A percentile compares a stretch with the other conserved stretches of the same genome.
phyloP scores from a whole-genome alignment of 768 basidiomycete genomes.

The Tulasnella sp. region DNA sequence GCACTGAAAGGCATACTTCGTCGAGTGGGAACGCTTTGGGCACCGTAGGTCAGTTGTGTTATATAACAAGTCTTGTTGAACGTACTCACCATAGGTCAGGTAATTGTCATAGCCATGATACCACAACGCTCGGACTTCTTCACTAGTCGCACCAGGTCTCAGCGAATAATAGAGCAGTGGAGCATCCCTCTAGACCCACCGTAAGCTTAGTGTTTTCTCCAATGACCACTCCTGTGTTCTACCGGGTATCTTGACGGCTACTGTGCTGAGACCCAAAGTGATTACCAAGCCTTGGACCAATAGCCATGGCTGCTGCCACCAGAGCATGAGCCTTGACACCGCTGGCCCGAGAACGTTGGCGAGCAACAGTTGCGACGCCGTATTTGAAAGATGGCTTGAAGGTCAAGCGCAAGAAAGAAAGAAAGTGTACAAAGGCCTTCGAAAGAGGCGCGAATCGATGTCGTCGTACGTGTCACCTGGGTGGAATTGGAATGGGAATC shows the following conservation, averaged over 20 bases:
- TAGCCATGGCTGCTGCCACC: slow-evolving; percentile 18
- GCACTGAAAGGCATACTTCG: slow-evolving; percentile 56
- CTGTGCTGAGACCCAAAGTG: slow-evolving; percentile 7
- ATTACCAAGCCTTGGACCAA: slow-evolving; percentile 7
- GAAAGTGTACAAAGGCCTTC: slow-evolving; percentile 1
- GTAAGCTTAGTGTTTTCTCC: not conserved
- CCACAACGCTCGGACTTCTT: slow-evolving; percentile 77
- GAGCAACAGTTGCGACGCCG: not conserved
- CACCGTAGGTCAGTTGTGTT: slow-evolving; percentile 40
- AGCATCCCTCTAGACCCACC: not conserved
- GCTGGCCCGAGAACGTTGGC: slow-evolving; percentile 3
- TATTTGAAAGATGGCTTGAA: not conserved
- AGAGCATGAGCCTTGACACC: slow-evolving; percentile 8
- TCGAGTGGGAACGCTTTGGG: slow-evolving; percentile 78
- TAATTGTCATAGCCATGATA: slow-evolving; percentile 90
- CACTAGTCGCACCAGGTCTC: slow-evolving; percentile 48
- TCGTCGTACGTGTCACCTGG: slow-evolving; percentile 14
- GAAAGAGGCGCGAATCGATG: not conserved
- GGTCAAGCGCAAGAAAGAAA: not conserved
- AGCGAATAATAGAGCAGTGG: not conserved
- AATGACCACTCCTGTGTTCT: not conserved
- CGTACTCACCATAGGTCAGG: slow-evolving; percentile 71
- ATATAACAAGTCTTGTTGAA: slow-evolving; percentile 9
- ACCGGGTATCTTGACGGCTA: not conserved
- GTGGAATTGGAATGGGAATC: slow-evolving; percentile 11